A percentile compares a stretch with the other conserved stretches of the same genome.
These are phyloP conservation scores for Boletales sp. DNA, from an alignment of 768 basidiomycete genomes.

Conservation along the genomic window DNA sequence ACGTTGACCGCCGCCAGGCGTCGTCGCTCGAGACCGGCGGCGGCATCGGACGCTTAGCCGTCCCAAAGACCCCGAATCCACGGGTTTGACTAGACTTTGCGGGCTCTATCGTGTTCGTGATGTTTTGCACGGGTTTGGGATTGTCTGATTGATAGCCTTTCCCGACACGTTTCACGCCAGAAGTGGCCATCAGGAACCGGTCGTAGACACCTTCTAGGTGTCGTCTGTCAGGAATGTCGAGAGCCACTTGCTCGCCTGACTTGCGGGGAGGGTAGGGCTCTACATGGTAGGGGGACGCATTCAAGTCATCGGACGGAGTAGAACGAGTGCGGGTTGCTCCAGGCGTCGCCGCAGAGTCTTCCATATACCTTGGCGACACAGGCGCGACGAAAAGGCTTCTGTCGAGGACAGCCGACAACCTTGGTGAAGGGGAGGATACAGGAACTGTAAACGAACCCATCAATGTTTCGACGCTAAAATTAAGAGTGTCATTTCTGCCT, in stretches of 20 bases:
- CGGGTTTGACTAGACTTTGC: conserved; percentile 16
- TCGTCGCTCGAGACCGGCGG: conserved; percentile 72
- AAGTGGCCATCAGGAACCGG: conserved; percentile 77
- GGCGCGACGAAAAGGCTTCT: conserved; percentile 64
- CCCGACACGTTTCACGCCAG: conserved; percentile 75
- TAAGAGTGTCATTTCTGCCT: conserved; percentile 18
- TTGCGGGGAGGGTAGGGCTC: conserved; percentile 59
- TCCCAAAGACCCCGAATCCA: conserved; percentile 26
- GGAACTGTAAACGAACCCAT: conserved; percentile 25
- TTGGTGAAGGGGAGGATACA: conserved; percentile 39
- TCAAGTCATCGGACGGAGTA: conserved; percentile 42
- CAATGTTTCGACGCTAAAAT: background rate
- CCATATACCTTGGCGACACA: conserved; percentile 33
- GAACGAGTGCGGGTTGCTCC: conserved; percentile 10
- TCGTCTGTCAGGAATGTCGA: conserved; percentile 56
- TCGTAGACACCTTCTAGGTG: conserved; percentile 76
- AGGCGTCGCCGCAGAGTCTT: conserved; percentile 32
- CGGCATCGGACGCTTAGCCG: conserved; percentile 56
- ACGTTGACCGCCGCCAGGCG: conserved; percentile 39
- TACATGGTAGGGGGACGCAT: conserved; percentile 58
- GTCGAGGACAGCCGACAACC: conserved; percentile 67
- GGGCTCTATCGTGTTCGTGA: conserved; percentile 16
- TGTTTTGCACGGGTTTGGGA: conserved; percentile 39
- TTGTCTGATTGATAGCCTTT: conserved; percentile 79
- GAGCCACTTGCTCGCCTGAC: conserved; percentile 29